Conservation (phyloP, 176 grass and related monocot species). For the Poa annua region DNA sequence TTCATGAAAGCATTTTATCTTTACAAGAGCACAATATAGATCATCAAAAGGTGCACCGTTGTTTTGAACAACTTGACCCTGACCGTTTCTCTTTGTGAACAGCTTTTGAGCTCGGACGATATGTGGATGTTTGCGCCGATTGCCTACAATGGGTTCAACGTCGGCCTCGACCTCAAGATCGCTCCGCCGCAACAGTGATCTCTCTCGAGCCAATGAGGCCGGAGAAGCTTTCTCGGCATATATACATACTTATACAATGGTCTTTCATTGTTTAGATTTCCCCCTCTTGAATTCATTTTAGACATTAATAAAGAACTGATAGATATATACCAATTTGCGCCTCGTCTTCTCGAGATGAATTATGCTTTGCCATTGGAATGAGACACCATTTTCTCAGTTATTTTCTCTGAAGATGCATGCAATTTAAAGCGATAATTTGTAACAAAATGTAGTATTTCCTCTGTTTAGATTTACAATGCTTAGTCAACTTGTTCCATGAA, state of each 20-base stretch:
- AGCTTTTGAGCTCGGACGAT: constrained; percentile 94
- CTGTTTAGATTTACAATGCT: no score
- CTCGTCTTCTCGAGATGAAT: neutral
- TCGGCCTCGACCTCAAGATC: constrained; percentile 91
- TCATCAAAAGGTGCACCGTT: neutral
- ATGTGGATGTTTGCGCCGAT: constrained; percentile 96
- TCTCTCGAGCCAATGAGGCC: neutral
- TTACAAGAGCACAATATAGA: neutral
- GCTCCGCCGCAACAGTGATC: constrained; percentile 62
- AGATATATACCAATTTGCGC: neutral
- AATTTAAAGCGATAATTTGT: no score
- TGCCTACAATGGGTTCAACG: constrained; percentile 91
- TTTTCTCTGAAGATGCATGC: no score
- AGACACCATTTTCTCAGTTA: no score
- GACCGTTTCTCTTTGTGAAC: neutral
- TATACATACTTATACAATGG: constrained; percentile 13
- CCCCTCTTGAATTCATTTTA: constrained; percentile 33
- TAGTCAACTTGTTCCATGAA: no score
- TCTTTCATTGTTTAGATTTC: neutral
- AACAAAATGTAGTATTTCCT: no score
- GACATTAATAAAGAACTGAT: constrained; percentile 13
- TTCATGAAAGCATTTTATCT: neutral
- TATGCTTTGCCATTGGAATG: neutral
- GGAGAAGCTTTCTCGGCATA: constrained; percentile 28
- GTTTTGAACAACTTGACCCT: neutral